Evolutionary conservation across 1,284 basidiomycete genomes (phyloP), one percentile per base, ranked within the genome.

Genomic region (Xerocomus amazonicus): DNA sequence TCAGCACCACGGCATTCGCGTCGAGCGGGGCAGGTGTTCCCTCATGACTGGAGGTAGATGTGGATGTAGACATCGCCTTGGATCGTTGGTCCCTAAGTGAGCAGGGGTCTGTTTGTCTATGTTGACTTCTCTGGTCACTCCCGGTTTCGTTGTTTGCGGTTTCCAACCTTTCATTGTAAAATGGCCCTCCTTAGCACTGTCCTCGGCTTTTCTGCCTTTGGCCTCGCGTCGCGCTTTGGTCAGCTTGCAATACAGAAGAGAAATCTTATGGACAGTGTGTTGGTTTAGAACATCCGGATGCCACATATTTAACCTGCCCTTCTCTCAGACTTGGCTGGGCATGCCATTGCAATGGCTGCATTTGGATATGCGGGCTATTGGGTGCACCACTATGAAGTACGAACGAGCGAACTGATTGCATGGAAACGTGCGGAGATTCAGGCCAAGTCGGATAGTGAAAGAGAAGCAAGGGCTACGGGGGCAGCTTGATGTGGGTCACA

Each of bases 201-300:
- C 58, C 63, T 89, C 64, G 90, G 90, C 43, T 90, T 90, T 72
- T 84, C 87, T 16, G 70, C 79, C 50, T 86, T 91, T 62, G 90
- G 90, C 28, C 81, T 92, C 48, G 82, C 83, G 16, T 82, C 83
- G 13, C 78, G 90, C 55, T 73, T 90, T 54, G 88, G 88, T 58
- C 90, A 92, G 69, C 82, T 92, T 19, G 85, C 84, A 45, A 84
- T 93, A 59, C 87, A 90, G 66, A 79, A 73, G 58, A 75, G 83
- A 58, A 80, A 81, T 59, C 72, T 87, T 43, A 74, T 83, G 62
- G 74, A 79, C 42, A 87, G 87, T 90, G 62, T 61, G 87, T 79
- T 16, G 29, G 48, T 45, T 39, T 33, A 29, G 32, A 23, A n/a
- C 32, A 6, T 44, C 12, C 19, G 7, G 12, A 14, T 32, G n/a